phyloP scores from a whole-genome alignment of 164 flowering plant species.

The Paratinospora sagittata region DNA sequence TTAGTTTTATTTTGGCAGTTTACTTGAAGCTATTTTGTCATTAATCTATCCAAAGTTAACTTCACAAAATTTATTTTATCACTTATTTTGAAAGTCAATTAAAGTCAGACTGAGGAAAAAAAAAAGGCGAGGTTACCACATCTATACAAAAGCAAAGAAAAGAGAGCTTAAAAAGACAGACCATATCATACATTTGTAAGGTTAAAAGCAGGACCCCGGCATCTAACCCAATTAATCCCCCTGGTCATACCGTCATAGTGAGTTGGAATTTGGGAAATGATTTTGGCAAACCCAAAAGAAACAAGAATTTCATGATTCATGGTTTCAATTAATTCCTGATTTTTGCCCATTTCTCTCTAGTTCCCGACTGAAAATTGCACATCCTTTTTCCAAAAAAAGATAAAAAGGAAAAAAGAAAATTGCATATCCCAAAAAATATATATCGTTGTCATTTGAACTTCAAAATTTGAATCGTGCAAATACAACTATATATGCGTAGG shows the following conservation, averaged over 20 bases:
- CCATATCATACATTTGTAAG: too few relatives aligned
- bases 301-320: background rate
- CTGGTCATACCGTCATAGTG: too few relatives aligned
- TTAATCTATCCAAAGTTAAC: too few relatives aligned
- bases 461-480: conserved; percentile 2
- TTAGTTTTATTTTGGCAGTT: too few relatives aligned
- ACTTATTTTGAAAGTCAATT: too few relatives aligned
- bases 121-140: too few relatives aligned
- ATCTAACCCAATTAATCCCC: background rate
- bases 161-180: too few relatives aligned
- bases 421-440: background rate
- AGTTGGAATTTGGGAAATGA: background rate
- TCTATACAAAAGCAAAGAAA: too few relatives aligned
- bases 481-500: background rate
- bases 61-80: too few relatives aligned
- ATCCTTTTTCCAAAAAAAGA: too few relatives aligned
- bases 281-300: background rate
- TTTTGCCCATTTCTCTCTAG: background rate
- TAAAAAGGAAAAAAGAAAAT: background rate
- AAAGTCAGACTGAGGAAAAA: too few relatives aligned
- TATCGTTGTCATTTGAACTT: background rate
- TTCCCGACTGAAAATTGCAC: background rate
- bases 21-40: too few relatives aligned
- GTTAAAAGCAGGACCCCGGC: background rate
- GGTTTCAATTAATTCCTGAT: background rate